Base-by-base conservation (phyloP, 371 early-diverging fungal species). In the Circinella minor region DNA sequence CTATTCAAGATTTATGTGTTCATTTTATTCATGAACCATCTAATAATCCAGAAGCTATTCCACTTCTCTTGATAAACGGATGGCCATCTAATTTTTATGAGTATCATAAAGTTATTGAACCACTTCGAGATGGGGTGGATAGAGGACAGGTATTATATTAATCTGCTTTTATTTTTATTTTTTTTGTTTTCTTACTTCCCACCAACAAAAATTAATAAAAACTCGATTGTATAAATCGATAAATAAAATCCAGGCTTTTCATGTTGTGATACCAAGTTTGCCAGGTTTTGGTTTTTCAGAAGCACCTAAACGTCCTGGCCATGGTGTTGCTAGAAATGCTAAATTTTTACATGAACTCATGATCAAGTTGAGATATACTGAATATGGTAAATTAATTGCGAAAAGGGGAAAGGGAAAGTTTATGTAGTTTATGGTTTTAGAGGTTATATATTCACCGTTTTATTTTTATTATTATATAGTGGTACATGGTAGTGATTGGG, bases 81-180 rank as follows among this genome's bases (percentile, higher is more conserved):
- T 90, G 91, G 91, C 90, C 89, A 0, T 88, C 88, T 5, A 77
- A 83, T 8, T 87, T 86, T 78, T 87, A 82, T 60, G 91, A 91
- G 65, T 92, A 90, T 66, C 86, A 84, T 38, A 86, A 90, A 57
- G 69, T 87, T 10, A 84, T 90, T 17, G 74, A 79, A 5, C 74
- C 80, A 7, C 64, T 84, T 10, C 61, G 80, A 37, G 80, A 81
- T 62, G 84, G 81, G 5, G 61, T 48, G 15, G 27, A 71, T 66
- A 70, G 71, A 4, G 68, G 69, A 4, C 77, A 76, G 71, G 76
- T 76, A 69, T 18, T 55, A 27, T 61, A 10, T 15, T 20, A 27
- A 51, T 34, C 18, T 11, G 11, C 43, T 43, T 43, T 11, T 3
- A 6, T 9, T 6, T 47, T 17, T 59, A 43, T 34, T 10, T 27